These are phyloP conservation scores for Alternaria postmessia DNA, from an alignment of 2,329 filamentous ascomycete genomes.

Conservation along the genomic window DNA sequence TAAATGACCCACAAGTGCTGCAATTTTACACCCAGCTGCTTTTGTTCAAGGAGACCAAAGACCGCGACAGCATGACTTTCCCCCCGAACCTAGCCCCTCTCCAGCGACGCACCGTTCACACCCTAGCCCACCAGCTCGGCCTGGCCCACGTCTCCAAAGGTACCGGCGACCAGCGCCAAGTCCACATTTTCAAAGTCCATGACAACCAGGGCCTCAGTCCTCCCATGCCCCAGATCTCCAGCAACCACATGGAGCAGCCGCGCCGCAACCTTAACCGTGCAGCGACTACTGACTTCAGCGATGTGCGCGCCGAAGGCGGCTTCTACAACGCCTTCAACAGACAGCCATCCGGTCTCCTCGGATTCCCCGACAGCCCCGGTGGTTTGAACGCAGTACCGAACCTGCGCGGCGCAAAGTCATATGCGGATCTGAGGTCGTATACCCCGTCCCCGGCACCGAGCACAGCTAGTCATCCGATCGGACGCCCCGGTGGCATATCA, in stretches of 20 bases:
- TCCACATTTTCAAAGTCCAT: constrained; percentile 82
- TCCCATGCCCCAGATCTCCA: constrained; percentile 68
- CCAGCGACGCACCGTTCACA: constrained; percentile 90
- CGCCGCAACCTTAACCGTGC: constrained; percentile 88
- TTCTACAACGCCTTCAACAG: constrained; percentile 81
- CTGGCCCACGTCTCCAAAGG: constrained; percentile 91
- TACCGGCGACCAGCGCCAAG: constrained; percentile 83
- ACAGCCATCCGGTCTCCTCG: constrained; percentile 81
- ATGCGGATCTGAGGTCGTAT: constrained; percentile 92
- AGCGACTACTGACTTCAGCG: constrained; percentile 96
- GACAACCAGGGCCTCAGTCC: constrained; percentile 68
- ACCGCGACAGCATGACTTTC: constrained; percentile 84
- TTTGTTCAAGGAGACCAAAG: constrained; percentile 82
- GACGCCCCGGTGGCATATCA: constrained; percentile 66
- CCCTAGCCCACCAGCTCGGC: constrained; percentile 92
- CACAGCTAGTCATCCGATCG: constrained; percentile 83
- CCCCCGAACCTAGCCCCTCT: constrained; percentile 79
- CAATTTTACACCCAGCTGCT: constrained; percentile 90
- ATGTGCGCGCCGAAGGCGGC: constrained; percentile 75
- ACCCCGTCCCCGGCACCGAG: constrained; percentile 93
- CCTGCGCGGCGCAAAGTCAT: constrained; percentile 92
- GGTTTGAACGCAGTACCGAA: constrained; percentile 76
- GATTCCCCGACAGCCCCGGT: constrained; percentile 76
- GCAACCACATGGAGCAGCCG: constrained; percentile 75
- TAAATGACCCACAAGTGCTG: constrained; percentile 89